A percentile compares a stretch with the other conserved stretches of the same genome.
Evolutionary conservation across 106 monocot genomes (phyloP).

Genomic region (Dioscorea alata): DNA sequence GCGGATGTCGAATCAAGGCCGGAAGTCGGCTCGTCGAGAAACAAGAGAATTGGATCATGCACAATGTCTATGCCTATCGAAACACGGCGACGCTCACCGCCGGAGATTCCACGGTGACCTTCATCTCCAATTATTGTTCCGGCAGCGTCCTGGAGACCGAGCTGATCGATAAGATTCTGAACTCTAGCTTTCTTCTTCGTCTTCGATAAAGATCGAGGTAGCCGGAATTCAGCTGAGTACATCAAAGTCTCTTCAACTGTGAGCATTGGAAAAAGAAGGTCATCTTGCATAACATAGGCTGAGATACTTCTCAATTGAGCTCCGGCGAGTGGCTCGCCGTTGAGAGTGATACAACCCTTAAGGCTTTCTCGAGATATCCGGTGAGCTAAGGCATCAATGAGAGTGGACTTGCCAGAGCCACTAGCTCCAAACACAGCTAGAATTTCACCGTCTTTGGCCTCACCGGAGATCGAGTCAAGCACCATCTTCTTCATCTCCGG

Average conservation of each 20-base stretch:
- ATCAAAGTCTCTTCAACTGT: conserved; percentile 86
- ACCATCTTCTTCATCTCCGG: conserved; percentile 31
- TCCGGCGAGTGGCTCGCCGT: conserved; percentile 48
- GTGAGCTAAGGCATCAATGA: conserved; percentile 85
- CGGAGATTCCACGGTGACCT: conserved; percentile 78
- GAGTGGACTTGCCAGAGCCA: conserved; percentile 81
- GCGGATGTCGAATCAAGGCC: conserved; percentile 93
- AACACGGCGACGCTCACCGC: conserved; percentile 73
- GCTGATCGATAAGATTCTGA: conserved; percentile 61
- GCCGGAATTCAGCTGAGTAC: conserved; percentile 80
- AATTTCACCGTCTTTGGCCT: conserved; percentile 81
- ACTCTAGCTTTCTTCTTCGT: conserved; percentile 57
- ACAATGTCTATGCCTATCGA: conserved; percentile 90
- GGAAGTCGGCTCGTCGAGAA: conserved; percentile 96
- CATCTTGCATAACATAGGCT: conserved; percentile 83
- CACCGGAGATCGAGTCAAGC: conserved; percentile 67
- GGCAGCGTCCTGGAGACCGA: conserved; percentile 54
- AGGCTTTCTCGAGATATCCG: conserved; percentile 62
- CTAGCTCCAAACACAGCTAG: conserved; percentile 82
- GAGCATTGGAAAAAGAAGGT: conserved; percentile 83
- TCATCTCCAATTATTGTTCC: conserved; percentile 77
- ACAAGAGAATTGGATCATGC: conserved; percentile 86
- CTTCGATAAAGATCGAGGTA: conserved; percentile 49
- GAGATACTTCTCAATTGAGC: conserved; percentile 55
- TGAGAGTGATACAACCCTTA: conserved; percentile 51